Percentiles rank a stretch among this genome's conserved stretches.
Conservation (phyloP, 2,329 filamentous ascomycete species). For the Neonectria punicea region DNA sequence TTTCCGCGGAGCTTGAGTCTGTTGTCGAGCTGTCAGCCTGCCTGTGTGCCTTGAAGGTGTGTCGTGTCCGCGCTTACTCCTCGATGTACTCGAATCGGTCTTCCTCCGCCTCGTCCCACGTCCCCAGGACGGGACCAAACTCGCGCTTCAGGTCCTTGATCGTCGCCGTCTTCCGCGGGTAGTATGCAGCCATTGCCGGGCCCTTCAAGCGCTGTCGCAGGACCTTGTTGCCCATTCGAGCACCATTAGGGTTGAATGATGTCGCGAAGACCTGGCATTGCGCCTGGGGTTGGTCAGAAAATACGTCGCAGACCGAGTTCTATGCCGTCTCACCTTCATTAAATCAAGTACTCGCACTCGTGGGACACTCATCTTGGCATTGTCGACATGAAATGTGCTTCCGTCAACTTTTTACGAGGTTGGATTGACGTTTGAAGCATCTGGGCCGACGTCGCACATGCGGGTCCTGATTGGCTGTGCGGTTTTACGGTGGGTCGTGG, state of each 20-base stretch:
- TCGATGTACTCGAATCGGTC: conserved; percentile 81
- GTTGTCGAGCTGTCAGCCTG: conserved; percentile 44
- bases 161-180: conserved; percentile 78
- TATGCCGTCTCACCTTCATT: conserved; percentile 71
- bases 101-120: conserved; percentile 80
- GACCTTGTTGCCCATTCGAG: conserved; percentile 90
- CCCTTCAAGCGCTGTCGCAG: conserved; percentile 88
- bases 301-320: neutral
- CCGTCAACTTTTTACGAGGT: conserved; percentile 42
- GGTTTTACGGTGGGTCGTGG: conserved; percentile 9
- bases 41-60: neutral
- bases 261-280: conserved; percentile 94
- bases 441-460: conserved; percentile 31
- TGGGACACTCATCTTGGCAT: conserved; percentile 69
- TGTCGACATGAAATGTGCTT: conserved; percentile 35
- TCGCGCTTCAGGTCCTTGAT: conserved; percentile 78
- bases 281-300: conserved; percentile 63
- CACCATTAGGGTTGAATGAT: conserved; percentile 85
- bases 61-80: conserved; percentile 58
- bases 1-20: conserved; percentile 85
- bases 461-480: conserved; percentile 34
- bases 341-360: conserved; percentile 74
- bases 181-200: conserved; percentile 86
- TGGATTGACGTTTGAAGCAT: conserved; percentile 42
- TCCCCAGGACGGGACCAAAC: conserved; percentile 73